Percentiles rank a stretch among this genome's conserved stretches.
Conservation (phyloP, 176 grass and related monocot genomes). For the Oropetium thomaeum region DNA sequence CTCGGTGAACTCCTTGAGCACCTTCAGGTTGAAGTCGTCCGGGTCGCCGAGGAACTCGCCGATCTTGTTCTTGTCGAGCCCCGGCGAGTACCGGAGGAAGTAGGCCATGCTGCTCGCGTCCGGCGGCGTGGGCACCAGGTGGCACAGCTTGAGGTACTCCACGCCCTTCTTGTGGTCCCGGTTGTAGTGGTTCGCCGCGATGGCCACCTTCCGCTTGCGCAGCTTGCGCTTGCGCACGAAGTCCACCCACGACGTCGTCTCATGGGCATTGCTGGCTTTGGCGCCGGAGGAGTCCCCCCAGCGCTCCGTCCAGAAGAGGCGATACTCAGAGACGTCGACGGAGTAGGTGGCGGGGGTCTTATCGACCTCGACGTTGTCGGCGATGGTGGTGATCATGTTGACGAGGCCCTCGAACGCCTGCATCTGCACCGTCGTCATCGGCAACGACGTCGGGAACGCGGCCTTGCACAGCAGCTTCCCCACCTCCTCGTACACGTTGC, state of each 20-base stretch:
- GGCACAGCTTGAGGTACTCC: conserved; percentile 64
- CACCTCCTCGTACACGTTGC: conserved; percentile 76
- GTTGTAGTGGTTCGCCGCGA: conserved; percentile 94
- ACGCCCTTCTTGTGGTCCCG: conserved; percentile 90
- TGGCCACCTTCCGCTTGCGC: conserved; percentile 74
- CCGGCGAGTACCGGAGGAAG: conserved; percentile 82
- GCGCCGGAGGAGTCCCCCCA: conserved; percentile 39
- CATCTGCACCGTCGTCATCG: conserved; percentile 58
- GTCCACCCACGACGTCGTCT: conserved; percentile 61
- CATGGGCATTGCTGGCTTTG: background rate
- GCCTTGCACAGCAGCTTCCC: conserved; percentile 79
- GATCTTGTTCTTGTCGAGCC: conserved; percentile 76
- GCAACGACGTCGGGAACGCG: conserved; percentile 53
- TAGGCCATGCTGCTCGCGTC: conserved; percentile 69
- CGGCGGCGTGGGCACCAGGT: conserved; percentile 67
- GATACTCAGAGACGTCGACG: conserved; percentile 59
- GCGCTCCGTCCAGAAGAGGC: conserved; percentile 53
- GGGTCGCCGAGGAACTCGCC: conserved; percentile 90
- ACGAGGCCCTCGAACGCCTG: conserved; percentile 91
- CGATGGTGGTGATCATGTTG: conserved; percentile 80
- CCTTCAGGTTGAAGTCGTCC: conserved; percentile 59
- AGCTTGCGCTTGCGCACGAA: conserved; percentile 78
- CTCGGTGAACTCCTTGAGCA: conserved; percentile 79
- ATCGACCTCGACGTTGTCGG: conserved; percentile 75
- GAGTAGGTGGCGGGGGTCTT: conserved; percentile 38